A percentile compares a stretch with the other conserved stretches of the same genome.
phyloP scores from a whole-genome alignment of 1,139 yeast species.

The Suhomyces terraborum region DNA sequence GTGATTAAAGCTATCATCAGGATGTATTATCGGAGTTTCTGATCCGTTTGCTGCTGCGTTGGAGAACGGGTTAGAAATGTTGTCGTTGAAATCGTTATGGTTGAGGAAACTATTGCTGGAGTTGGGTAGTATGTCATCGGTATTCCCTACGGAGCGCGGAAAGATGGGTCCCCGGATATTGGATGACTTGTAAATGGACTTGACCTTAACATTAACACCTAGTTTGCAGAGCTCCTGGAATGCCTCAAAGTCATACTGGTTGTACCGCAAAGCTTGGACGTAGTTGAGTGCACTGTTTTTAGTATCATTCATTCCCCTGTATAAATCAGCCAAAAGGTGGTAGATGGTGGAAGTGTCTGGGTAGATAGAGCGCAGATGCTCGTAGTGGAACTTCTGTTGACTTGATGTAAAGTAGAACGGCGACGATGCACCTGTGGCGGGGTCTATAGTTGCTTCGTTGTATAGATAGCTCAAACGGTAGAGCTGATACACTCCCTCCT shows the following conservation, averaged over 20 bases:
- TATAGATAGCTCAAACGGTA: conserved; percentile 35
- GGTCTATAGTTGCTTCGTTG: conserved; percentile 32
- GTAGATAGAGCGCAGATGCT: conserved; percentile 33
- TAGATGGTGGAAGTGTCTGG: conserved; percentile 72
- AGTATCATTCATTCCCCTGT: conserved; percentile 51
- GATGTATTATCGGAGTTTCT: conserved; percentile 18
- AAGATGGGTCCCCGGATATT: conserved; percentile 11
- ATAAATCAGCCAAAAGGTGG: conserved; percentile 71
- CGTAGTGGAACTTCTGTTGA: conserved; percentile 36
- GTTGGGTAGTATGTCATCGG: conserved; percentile 17
- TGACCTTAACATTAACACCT: conserved; percentile 67
- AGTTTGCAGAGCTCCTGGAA: conserved; percentile 72
- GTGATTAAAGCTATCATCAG: conserved; percentile 30
- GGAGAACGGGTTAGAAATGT: conserved; percentile 32
- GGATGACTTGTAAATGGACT: conserved; percentile 53
- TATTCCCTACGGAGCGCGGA: conserved; percentile 2
- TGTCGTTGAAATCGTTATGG: conserved; percentile 14
- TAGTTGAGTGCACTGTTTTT: conserved; percentile 69
- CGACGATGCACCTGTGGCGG: conserved; percentile 5
- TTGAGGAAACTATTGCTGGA: conserved; percentile 8
- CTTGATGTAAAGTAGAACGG: conserved; percentile 27
- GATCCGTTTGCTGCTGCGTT: conserved; percentile 6
- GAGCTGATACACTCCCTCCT: conserved; percentile 67
- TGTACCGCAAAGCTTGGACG: conserved; percentile 65
- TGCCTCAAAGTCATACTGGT: conserved; percentile 88